Percentiles rank a stretch among this genome's conserved stretches.
These are phyloP conservation scores for Tulasnella sp. DNA, from an alignment of 768 basidiomycete genomes.

Conservation along the genomic window DNA sequence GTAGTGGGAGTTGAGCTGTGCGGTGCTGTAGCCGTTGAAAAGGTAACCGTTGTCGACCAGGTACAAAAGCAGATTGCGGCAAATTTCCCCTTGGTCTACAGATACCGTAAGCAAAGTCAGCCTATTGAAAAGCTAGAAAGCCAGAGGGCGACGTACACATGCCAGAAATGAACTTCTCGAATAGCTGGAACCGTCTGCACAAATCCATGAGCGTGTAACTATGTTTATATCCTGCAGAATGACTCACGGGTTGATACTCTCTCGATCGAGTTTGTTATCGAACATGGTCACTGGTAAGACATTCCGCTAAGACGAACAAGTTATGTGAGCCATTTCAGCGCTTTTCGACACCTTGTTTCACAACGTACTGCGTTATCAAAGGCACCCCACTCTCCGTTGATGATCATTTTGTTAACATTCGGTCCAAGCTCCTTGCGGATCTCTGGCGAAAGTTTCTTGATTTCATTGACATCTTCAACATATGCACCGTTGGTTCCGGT, in stretches of 20 bases:
- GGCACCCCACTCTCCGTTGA: conserved; percentile 98
- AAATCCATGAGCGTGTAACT: not conserved
- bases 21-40: conserved; percentile 75
- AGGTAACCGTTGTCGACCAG: conserved; percentile 46
- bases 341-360: conserved; percentile 3
- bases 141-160: conserved; percentile 55
- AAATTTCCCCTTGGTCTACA: conserved; percentile 81
- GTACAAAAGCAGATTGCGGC: conserved; percentile 71
- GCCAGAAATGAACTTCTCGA: conserved; percentile 97
- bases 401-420: conserved; percentile 61
- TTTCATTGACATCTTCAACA: conserved; percentile 79
- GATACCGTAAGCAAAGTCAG: not conserved
- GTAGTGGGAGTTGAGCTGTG: conserved; percentile 79
- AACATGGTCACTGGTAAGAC: conserved; percentile 84
- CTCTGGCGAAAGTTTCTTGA: conserved; percentile 71
- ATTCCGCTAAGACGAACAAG: conserved; percentile 51
- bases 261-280: conserved; percentile 88
- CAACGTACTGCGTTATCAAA: conserved; percentile 84
- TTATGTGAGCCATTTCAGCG: not conserved
- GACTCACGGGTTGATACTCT: conserved; percentile 80
- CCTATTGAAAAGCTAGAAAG: not conserved
- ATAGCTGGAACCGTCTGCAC: conserved; percentile 67
- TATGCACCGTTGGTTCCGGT: conserved; percentile 99
- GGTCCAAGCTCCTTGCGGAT: conserved; percentile 48
- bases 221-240: not conserved